Conservation (phyloP, 2,329 filamentous ascomycete genomes). For the Sarocladiaceae sp. region DNA sequence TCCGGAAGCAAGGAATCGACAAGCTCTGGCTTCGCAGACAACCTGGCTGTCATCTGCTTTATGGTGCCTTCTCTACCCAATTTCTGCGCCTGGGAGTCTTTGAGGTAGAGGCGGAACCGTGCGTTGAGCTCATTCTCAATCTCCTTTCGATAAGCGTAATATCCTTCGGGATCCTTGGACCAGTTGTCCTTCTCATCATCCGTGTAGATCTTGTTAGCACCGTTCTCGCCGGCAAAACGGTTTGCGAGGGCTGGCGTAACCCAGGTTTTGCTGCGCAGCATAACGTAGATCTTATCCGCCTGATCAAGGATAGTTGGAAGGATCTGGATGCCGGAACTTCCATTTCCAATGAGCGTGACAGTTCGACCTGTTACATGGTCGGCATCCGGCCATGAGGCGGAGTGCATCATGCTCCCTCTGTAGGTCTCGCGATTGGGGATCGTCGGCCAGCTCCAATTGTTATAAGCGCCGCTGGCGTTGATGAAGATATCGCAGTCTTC, state of each 20-base stretch:
- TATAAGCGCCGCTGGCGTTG: slow-evolving; percentile 14
- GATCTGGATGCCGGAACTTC: slow-evolving; percentile 38
- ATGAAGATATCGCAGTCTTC: slow-evolving; percentile 25
- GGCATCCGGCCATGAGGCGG: slow-evolving; percentile 40
- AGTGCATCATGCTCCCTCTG: slow-evolving; percentile 45
- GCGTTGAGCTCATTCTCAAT: not conserved
- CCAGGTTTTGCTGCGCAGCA: slow-evolving; percentile 45
- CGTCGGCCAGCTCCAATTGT: slow-evolving; percentile 33
- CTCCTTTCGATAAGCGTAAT: not conserved
- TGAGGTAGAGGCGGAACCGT: not conserved
- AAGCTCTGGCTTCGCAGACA: not conserved
- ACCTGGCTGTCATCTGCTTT: not conserved
- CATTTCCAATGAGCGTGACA: slow-evolving; percentile 38
- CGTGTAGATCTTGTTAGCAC: not conserved
- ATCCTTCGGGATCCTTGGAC: not conserved
- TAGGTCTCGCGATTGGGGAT: slow-evolving; percentile 44
- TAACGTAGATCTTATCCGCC: slow-evolving; percentile 38
- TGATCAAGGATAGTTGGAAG: slow-evolving; percentile 25
- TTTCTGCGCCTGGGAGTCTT: not conserved
- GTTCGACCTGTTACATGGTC: slow-evolving; percentile 29
- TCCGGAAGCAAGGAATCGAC: not conserved
- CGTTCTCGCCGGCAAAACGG: not conserved
- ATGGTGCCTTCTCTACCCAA: not conserved
- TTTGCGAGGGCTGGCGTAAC: slow-evolving; percentile 11
- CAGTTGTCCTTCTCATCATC: not conserved